Evolutionary conservation across 345 rosid genomes (phyloP), one percentile per base, ranked within the genome.

Genomic region (Noccaea caerulescens): DNA sequence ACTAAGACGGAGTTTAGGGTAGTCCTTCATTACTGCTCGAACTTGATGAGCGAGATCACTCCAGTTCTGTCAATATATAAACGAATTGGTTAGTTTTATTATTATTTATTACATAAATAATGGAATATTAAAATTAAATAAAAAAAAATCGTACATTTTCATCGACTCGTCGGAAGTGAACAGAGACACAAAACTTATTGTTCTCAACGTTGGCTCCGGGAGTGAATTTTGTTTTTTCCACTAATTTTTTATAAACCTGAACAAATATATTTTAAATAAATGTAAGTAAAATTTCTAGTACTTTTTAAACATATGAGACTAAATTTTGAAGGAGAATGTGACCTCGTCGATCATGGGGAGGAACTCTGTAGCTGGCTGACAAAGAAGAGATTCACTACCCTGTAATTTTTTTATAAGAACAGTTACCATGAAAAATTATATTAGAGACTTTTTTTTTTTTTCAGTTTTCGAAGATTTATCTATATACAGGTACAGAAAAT

Each of bases 171-270:
- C 99, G 84, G 63, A 85, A 95, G 74, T 95, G 99, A 23, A 95
- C 94, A 45, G 99, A 87, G 30, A 87, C 71, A 68, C 99, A 95
- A 38, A 95, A 95, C 72, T 95, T 95, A 83, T 95, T 95, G 76
- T 86, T 85, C 74, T 95, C 99, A 5, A 95, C 92, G n/a, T 49
- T 81, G 1, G 87, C 95, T 71, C 99, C 98, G 0, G 85, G 86
- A 52, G 85, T 86, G 5, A 79, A 67, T 55, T 82, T 88, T 34
- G 90, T 90, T 77, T 83, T 84, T 79, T 90, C 86, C n/a, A 78
- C 49, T 81, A 88, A 68, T 27, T 76, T 38, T 62, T 75, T 55
- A 65, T 73, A 82, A 37, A 83, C 88, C 93, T 87, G 77, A 34
- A 72, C 1, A 39, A 55, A 12, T 14, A 10, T 0, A 27, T 14